These are phyloP conservation scores for Rhynchospora pubera DNA, from an alignment of 176 grass and related monocot genomes.

Conservation along the genomic window DNA sequence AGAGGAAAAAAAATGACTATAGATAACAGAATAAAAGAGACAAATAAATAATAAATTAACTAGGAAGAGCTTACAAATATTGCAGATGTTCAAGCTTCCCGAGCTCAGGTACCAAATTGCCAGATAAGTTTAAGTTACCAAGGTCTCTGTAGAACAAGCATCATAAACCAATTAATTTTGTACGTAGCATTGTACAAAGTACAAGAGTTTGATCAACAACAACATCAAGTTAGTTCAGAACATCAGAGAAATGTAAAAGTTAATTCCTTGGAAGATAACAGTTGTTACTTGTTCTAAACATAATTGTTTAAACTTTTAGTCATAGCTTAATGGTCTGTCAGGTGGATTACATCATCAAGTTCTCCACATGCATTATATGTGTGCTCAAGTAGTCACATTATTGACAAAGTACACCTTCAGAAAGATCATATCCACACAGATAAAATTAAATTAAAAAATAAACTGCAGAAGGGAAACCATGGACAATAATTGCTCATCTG, in stretches of 20 bases:
- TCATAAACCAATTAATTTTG: constrained; percentile 10
- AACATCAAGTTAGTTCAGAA: background rate
- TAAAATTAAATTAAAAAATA: too few species aligned
- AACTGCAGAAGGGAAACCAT: too few species aligned
- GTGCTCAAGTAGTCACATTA: background rate
- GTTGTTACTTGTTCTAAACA: background rate
- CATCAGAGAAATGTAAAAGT: background rate
- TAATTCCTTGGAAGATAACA: background rate
- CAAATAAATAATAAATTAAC: constrained; percentile 12
- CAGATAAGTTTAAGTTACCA: constrained; percentile 83
- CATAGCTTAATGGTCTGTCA: background rate
- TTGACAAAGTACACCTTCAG: background rate
- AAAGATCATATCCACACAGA: background rate
- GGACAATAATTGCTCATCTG: too few species aligned
- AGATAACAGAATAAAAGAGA: constrained; percentile 6
- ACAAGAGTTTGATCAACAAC: background rate
- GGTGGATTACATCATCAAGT: background rate
- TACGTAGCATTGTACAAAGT: background rate
- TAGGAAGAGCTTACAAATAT: constrained; percentile 71
- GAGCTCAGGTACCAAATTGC: constrained; percentile 81
- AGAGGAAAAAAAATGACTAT: background rate
- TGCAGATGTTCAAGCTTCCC: constrained; percentile 77
- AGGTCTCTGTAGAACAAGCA: constrained; percentile 57
- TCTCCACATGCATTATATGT: background rate
- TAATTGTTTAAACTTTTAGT: background rate